Evolutionary conservation across 768 basidiomycete species (phyloP), one percentile per base, ranked within the genome.

Genomic region (Serpula lacrymans): DNA sequence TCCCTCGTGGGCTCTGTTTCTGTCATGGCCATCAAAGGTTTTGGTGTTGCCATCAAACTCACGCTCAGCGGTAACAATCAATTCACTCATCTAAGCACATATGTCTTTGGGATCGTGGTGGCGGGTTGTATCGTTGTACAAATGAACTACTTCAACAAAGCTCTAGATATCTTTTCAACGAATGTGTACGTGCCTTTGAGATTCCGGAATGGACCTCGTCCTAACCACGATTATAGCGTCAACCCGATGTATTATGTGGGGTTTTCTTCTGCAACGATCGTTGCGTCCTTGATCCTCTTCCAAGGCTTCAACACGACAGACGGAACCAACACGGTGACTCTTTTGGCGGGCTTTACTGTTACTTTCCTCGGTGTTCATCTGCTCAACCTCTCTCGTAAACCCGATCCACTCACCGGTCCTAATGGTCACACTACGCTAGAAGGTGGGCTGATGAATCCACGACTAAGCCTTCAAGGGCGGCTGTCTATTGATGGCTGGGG

Each of bases 1-100:
- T 97, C 94, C 9, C 62, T 97, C 42, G 92, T 92, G 31, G 96
- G 96, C 9, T 93, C 90, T 22, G 81, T 99, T 31, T 92, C 91
- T n/a, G 82, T 98, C 65, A 98, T 99, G 96, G 87, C 92, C 29
- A 88, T 97, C 73, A 99, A 99, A 69, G 95, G 93, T 34, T 92
- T 99, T 54, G 96, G 96, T 32, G 84, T 97, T 34, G 95, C 96
- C 2, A 77, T 99, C 54, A 98, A 98, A 63, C 77, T 99, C 42
- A 98, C 93, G 0, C 68, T 97, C 43, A 75, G 79, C 8, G 94
- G 95, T 33, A 88, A 89, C 58, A 99, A 98, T 63, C 96, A 99
- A 63, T 88, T 99, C 57, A 79, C 84, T 1, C 89, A 93, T 57
- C 82, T 87, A 26, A 92, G 89, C 59, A 99, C 96, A n/a, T 99